phyloP scores from a whole-genome alignment of 495 filamentous ascomycete genomes.

The Annulohypoxylon bovei region DNA sequence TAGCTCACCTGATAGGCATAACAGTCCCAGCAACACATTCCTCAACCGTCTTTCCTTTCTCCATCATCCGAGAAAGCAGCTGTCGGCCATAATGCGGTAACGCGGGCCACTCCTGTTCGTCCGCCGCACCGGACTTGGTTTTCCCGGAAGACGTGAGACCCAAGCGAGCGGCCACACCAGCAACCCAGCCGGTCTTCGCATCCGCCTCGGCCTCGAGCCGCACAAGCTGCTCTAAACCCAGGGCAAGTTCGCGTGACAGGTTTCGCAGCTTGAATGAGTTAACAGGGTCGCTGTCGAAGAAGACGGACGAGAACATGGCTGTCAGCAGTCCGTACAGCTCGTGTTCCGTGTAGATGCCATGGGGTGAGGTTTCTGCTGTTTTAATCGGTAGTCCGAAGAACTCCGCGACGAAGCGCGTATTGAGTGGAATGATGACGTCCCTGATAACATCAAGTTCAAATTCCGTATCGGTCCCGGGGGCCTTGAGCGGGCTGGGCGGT shows the following conservation, averaged over 20 bases:
- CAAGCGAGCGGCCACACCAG: slow-evolving; percentile 56
- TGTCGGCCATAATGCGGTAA: slow-evolving; percentile 73
- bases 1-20: slow-evolving; percentile 59
- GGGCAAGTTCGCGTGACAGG: slow-evolving; percentile 65
- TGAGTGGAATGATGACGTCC: slow-evolving; percentile 73
- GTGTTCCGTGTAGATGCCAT: slow-evolving; percentile 75
- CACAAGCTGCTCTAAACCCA: slow-evolving; percentile 70
- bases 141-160: slow-evolving; percentile 11
- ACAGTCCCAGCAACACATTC: slow-evolving; percentile 74
- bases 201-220: slow-evolving; percentile 70
- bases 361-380: slow-evolving; percentile 66
- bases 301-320: slow-evolving; percentile 64
- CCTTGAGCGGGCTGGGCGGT: slow-evolving; percentile 52
- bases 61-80: slow-evolving; percentile 69
- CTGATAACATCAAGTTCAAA: slow-evolving; percentile 69
- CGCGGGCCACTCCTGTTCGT: slow-evolving; percentile 46
- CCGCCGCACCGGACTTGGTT: slow-evolving; percentile 4
- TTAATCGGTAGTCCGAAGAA: slow-evolving; percentile 74
- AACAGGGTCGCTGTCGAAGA: slow-evolving; percentile 55
- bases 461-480: slow-evolving; percentile 48
- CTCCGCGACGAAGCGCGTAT: slow-evolving; percentile 69
- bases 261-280: slow-evolving; percentile 63
- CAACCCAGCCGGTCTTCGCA: slow-evolving; percentile 63
- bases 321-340: slow-evolving; percentile 75
- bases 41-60: slow-evolving; percentile 65